Conservation (phyloP, 2,329 filamentous ascomycete genomes). For the Cladorrhinum sp. region DNA sequence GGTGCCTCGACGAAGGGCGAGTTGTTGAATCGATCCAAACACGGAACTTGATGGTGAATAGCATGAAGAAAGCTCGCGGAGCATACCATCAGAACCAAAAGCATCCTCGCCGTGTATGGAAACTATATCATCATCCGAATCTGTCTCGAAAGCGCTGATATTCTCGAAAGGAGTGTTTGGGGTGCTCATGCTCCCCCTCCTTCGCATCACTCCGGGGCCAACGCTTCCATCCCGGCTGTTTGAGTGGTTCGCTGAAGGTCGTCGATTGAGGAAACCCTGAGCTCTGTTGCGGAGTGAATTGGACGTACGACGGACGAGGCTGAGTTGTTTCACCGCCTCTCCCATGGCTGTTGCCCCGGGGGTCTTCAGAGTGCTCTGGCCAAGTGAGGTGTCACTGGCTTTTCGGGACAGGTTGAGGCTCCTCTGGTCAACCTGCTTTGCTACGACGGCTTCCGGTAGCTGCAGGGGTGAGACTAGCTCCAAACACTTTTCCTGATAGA, state of each 20-base stretch:
- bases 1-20: conserved; percentile 72
- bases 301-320: conserved; percentile 79
- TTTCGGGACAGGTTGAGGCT: conserved; percentile 46
- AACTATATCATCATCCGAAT: conserved; percentile 26
- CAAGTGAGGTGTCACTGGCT: conserved; percentile 61
- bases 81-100: conserved; percentile 40
- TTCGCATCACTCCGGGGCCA: conserved; percentile 81
- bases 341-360: conserved; percentile 54
- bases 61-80: conserved; percentile 49
- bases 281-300: conserved; percentile 47
- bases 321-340: conserved; percentile 45
- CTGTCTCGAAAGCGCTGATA: conserved; percentile 40
- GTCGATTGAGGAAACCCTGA: conserved; percentile 54
- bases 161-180: conserved; percentile 45
- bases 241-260: conserved; percentile 73
- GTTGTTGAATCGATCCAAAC: conserved; percentile 52
- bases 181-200: conserved; percentile 74
- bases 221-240: conserved; percentile 82
- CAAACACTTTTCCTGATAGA: conserved; percentile 52
- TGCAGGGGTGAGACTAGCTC: conserved; percentile 58
- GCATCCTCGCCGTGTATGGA: conserved; percentile 44
- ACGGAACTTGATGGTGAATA: conserved; percentile 38
- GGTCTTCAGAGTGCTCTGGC: conserved; percentile 51
- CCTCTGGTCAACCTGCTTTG: conserved; percentile 9
- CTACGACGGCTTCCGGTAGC: conserved; percentile 65